Conservation (phyloP, 306 rosid genomes). For the Cucurbita argyrosperma region DNA sequence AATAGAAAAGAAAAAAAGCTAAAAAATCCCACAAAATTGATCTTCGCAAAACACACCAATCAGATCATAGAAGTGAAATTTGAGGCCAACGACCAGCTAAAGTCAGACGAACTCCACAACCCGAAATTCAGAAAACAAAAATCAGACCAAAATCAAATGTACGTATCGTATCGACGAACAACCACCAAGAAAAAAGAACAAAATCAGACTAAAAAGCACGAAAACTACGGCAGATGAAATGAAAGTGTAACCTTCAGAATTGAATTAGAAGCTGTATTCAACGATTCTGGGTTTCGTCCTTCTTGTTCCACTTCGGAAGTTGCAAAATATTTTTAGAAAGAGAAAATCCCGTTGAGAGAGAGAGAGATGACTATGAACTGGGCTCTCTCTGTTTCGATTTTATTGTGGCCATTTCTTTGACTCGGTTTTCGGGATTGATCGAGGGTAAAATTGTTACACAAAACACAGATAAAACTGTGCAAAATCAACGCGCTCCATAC, state of each 20-base stretch:
- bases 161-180: neutral
- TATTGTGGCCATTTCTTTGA: constrained; percentile 56
- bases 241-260: constrained; percentile 30
- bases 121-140: neutral
- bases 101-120: neutral
- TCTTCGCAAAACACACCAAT: constrained; percentile 11
- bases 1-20: neutral
- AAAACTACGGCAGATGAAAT: neutral
- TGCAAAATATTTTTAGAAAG: constrained; percentile 31
- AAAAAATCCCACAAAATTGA: constrained; percentile 6
- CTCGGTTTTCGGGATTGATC: constrained; percentile 32
- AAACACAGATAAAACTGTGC: constrained; percentile 7
- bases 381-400: constrained; percentile 28
- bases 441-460: constrained; percentile 32
- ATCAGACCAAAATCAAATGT: neutral
- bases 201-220: neutral
- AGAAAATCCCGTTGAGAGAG: constrained; percentile 16
- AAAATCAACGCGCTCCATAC: neutral
- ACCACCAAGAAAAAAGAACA: neutral
- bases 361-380: constrained; percentile 4
- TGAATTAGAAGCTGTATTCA: constrained; percentile 30
- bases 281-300: constrained; percentile 17
- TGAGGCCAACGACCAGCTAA: neutral
- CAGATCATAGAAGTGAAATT: constrained; percentile 23
- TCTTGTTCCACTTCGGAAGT: constrained; percentile 24